Percentiles rank a stretch among this genome's conserved stretches.
Conservation (phyloP, 805 yeast genomes). For the Kuraishia borneana region DNA sequence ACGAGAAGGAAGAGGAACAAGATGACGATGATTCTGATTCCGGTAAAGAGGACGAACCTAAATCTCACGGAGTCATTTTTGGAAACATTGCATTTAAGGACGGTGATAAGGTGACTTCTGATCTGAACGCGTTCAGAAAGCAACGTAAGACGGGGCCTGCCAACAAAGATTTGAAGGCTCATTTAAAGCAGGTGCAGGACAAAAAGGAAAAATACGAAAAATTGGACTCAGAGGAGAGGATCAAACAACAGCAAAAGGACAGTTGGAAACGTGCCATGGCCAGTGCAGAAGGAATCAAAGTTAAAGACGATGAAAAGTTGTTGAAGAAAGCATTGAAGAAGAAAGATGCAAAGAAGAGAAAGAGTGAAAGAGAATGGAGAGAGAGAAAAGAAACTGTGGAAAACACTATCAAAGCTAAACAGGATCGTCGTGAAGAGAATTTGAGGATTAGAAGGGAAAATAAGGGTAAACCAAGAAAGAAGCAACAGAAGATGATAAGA, state of each 20-base stretch:
- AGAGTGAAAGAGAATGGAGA: constrained; percentile 84
- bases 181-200: constrained; percentile 62
- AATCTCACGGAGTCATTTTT: constrained; percentile 45
- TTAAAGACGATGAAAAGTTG: constrained; percentile 83
- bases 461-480: constrained; percentile 70
- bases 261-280: constrained; percentile 79
- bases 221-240: constrained; percentile 51
- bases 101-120: constrained; percentile 72
- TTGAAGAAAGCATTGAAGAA: constrained; percentile 78
- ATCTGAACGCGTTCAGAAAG: constrained; percentile 46
- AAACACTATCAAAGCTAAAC: constrained; percentile 61
- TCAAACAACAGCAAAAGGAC: constrained; percentile 53
- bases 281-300: constrained; percentile 80
- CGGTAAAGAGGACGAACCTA: constrained; percentile 21
- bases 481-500: constrained; percentile 56
- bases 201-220: constrained; percentile 53
- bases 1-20: constrained; percentile 19
- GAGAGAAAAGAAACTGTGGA: constrained; percentile 78
- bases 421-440: constrained; percentile 87
- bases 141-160: constrained; percentile 75
- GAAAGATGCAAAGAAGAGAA: constrained; percentile 73
- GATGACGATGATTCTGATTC: constrained; percentile 28
- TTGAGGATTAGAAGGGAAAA: constrained; percentile 75
- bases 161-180: constrained; percentile 74
- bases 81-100: constrained; percentile 77